Percentiles rank a stretch among this genome's conserved stretches.
Evolutionary conservation across 805 yeast genomes (phyloP).

Genomic region (Saccharomycopsis sp.): DNA sequence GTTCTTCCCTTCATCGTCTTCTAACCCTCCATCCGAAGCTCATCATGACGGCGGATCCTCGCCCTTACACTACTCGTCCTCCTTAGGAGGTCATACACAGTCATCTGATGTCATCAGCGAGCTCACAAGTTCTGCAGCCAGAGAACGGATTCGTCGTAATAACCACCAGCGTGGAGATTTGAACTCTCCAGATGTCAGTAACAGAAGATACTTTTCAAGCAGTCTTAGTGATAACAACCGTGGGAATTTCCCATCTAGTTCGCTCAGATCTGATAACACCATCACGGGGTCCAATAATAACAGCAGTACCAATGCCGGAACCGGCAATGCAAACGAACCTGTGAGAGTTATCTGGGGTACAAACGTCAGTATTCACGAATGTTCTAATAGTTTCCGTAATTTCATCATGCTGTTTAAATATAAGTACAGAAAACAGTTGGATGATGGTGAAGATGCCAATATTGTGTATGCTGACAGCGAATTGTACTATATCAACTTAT

Average conservation of each 20-base stretch:
- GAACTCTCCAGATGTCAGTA: conserved; percentile 56
- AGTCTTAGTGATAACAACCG: conserved; percentile 10
- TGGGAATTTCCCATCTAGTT: neutral
- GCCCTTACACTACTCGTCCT: conserved; percentile 40
- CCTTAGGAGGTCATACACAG: conserved; percentile 27
- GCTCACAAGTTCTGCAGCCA: conserved; percentile 28
- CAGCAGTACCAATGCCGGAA: conserved; percentile 26
- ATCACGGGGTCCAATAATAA: conserved; percentile 13
- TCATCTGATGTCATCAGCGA: conserved; percentile 41
- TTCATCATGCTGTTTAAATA: conserved; percentile 79
- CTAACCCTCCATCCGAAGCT: conserved; percentile 24
- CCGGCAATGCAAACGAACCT: conserved; percentile 54
- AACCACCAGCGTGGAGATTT: conserved; percentile 68
- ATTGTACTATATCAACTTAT: conserved; percentile 62
- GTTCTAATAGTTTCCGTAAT: conserved; percentile 70
- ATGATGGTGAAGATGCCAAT: conserved; percentile 33
- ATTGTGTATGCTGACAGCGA: conserved; percentile 58
- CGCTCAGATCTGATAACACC: conserved; percentile 3
- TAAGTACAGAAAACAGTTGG: conserved; percentile 57
- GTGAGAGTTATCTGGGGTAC: conserved; percentile 97
- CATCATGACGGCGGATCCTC: conserved; percentile 33
- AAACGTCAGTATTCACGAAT: conserved; percentile 86
- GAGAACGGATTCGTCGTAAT: conserved; percentile 37
- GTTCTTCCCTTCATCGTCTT: conserved; percentile 30
- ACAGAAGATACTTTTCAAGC: conserved; percentile 45